These are phyloP conservation scores for Coniochaeta prunicola DNA, from an alignment of 2,329 filamentous ascomycete species.

Conservation along the genomic window DNA sequence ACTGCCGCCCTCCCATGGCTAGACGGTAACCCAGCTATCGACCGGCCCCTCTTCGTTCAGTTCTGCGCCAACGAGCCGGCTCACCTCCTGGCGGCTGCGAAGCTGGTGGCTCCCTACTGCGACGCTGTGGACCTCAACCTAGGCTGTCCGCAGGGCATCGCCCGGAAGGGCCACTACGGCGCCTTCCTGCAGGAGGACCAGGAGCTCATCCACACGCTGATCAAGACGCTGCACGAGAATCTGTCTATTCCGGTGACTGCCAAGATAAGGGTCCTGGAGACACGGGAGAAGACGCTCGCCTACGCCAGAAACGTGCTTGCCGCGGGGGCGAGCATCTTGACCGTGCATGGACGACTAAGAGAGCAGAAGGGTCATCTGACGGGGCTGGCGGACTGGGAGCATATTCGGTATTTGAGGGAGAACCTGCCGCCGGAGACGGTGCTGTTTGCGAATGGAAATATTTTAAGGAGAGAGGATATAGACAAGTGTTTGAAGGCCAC, in stretches of 20 bases:
- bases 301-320: slow-evolving; percentile 83
- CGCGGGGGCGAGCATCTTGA: slow-evolving; percentile 87
- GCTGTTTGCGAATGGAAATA: slow-evolving; percentile 94
- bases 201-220: slow-evolving; percentile 71
- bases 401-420: slow-evolving; percentile 74
- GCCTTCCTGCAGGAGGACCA: slow-evolving; percentile 94
- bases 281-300: slow-evolving; percentile 74
- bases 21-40: slow-evolving; percentile 78
- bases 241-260: slow-evolving; percentile 83
- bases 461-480: slow-evolving; percentile 74
- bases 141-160: slow-evolving; percentile 94
- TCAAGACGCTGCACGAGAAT: slow-evolving; percentile 72
- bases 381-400: slow-evolving; percentile 85
- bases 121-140: slow-evolving; percentile 95
- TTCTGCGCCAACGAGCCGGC: slow-evolving; percentile 88
- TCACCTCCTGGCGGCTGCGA: slow-evolving; percentile 72
- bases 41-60: slow-evolving; percentile 89
- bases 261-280: slow-evolving; percentile 88
- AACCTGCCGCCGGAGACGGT: slow-evolving; percentile 81
- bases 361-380: slow-evolving; percentile 97
- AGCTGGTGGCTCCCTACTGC: slow-evolving; percentile 74
- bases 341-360: slow-evolving; percentile 79
- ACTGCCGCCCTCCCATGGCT: slow-evolving; percentile 44
- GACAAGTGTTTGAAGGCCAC: slow-evolving; percentile 72
- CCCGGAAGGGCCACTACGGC: slow-evolving; percentile 82